Percentiles rank a stretch among this genome's conserved stretches.
Evolutionary conservation across 2,329 filamentous ascomycete genomes (phyloP).

Genomic region (Neocucurbitaria cava): DNA sequence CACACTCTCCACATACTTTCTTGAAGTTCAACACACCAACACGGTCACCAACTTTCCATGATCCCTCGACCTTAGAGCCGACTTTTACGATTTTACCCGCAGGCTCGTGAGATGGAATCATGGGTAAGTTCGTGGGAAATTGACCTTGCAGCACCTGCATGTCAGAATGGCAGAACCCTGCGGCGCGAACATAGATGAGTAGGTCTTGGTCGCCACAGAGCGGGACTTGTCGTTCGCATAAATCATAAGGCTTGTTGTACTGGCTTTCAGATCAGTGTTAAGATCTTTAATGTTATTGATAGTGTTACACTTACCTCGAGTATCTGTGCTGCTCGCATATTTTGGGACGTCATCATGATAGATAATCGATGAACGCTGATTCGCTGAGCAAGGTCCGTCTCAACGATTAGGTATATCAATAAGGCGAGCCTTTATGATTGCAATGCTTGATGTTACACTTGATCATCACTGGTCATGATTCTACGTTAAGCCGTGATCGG

Average conservation of each 20-base stretch:
- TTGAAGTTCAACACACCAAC: constrained; percentile 39
- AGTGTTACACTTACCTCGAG: neutral
- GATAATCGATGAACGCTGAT: neutral
- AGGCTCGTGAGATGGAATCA: constrained; percentile 46
- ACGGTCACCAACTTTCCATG: constrained; percentile 40
- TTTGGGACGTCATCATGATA: neutral
- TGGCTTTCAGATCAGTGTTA: constrained; percentile 6
- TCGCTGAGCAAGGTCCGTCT: neutral
- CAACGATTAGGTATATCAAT: neutral
- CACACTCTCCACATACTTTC: constrained; percentile 31
- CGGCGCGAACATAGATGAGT: constrained; percentile 30
- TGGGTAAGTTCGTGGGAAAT: constrained; percentile 30
- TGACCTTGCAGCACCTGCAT: constrained; percentile 34
- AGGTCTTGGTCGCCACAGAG: constrained; percentile 27
- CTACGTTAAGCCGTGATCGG: neutral
- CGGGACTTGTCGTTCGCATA: constrained; percentile 21
- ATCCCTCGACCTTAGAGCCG: constrained; percentile 31
- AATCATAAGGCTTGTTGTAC: constrained; percentile 24
- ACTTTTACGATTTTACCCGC: constrained; percentile 38
- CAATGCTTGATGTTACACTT: too few relatives aligned
- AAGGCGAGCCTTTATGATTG: neutral
- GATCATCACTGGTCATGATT: neutral
- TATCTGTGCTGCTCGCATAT: constrained; percentile 24
- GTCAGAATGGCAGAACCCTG: constrained; percentile 39
- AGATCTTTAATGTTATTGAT: neutral